A percentile compares a stretch with the other conserved stretches of the same genome.
Evolutionary conservation across 176 grass and related monocot species (phyloP).

Genomic region (Ampelocalamus luodianensis): DNA sequence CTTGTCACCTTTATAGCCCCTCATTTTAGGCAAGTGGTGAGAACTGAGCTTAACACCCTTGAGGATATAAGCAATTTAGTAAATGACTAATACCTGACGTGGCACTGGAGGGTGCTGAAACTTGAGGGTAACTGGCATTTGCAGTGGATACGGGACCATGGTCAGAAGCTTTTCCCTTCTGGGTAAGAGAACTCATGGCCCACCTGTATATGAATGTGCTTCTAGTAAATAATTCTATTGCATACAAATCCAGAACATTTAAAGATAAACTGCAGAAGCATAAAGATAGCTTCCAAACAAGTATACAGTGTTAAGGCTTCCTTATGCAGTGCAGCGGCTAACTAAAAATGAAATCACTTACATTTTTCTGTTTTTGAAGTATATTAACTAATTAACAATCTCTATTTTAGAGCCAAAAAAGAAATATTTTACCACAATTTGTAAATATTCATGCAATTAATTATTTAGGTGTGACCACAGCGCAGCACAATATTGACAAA

Average conservation of each 20-base stretch:
- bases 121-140: constrained; percentile 59
- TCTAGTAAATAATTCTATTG: constrained; percentile 33
- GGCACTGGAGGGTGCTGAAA: constrained; percentile 59
- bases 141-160: constrained; percentile 64
- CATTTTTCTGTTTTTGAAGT: neutral
- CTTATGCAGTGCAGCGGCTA: neutral
- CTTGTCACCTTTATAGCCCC: neutral
- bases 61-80: constrained; percentile 5
- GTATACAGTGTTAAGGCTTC: constrained; percentile 4
- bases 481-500: neutral
- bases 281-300: constrained; percentile 13
- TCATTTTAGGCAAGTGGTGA: constrained; percentile 19
- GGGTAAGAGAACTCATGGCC: constrained; percentile 97
- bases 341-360: neutral
- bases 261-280: constrained; percentile 3
- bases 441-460: neutral
- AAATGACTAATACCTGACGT: constrained; percentile 64
- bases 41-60: constrained; percentile 18
- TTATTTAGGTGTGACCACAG: neutral
- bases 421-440: neutral
- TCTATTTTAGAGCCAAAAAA: neutral
- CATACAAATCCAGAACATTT: constrained; percentile 16
- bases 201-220: constrained; percentile 66
- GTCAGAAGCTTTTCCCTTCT: constrained; percentile 88
- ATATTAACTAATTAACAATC: neutral